Conservation (phyloP, 257 asterid species). For the Salvia hispanica region DNA sequence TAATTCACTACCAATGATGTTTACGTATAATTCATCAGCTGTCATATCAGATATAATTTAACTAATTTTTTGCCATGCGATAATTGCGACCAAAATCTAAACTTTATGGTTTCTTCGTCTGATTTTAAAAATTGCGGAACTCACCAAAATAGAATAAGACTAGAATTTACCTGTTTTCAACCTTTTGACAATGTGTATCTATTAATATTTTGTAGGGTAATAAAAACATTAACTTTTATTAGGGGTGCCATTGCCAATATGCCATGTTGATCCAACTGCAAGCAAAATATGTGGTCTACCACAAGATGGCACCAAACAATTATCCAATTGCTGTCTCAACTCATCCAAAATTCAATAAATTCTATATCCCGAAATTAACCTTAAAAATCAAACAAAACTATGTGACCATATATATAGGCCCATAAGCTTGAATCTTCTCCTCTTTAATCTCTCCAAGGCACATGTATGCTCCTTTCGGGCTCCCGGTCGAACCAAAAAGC, state of each 20-base stretch:
- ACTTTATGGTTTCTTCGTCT: too few species aligned
- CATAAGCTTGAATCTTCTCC: slow-evolving; percentile 51
- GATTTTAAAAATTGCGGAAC: too few species aligned
- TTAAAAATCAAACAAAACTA: slow-evolving; percentile 31
- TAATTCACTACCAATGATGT: too few species aligned
- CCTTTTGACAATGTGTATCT: too few species aligned
- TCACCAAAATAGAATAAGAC: too few species aligned
- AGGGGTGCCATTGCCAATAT: neutral
- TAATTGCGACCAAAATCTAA: too few species aligned
- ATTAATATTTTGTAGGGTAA: too few species aligned
- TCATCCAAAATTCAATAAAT: slow-evolving; percentile 26
- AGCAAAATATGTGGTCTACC: slow-evolving; percentile 28
- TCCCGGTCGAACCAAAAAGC: slow-evolving; percentile 38
- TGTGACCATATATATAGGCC: slow-evolving; percentile 81
- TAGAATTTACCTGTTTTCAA: too few species aligned
- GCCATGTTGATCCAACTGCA: slow-evolving; percentile 31
- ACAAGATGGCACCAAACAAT: slow-evolving; percentile 11
- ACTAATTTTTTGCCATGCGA: too few species aligned
- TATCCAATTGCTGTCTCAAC: slow-evolving; percentile 13
- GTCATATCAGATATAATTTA: too few species aligned
- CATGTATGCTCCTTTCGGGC: slow-evolving; percentile 49
- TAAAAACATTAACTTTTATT: too few species aligned
- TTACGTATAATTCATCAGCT: too few species aligned
- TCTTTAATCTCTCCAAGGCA: slow-evolving; percentile 50
- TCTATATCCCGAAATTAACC: neutral